A percentile compares a stretch with the other conserved stretches of the same genome.
Conservation (phyloP, 1,284 basidiomycete species). For the Cutaneotrichosporon arboriforme region DNA sequence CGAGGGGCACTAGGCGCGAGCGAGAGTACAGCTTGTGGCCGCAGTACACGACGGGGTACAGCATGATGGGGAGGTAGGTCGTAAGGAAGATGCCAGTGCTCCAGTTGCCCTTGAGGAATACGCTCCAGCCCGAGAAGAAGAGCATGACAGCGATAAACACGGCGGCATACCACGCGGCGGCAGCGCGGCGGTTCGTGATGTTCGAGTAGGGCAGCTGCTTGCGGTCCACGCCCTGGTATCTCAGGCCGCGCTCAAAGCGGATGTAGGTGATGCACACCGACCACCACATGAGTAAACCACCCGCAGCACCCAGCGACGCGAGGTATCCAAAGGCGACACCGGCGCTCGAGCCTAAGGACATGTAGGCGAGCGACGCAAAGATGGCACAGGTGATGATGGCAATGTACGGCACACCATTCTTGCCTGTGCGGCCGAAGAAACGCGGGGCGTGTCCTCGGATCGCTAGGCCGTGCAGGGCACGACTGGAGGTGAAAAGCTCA, state of each 20-base stretch:
- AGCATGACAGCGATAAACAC: slow-evolving; percentile 3
- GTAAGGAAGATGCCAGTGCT: slow-evolving; percentile 1
- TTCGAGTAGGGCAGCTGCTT: neutral
- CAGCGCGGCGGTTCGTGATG: neutral
- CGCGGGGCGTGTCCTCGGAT: slow-evolving; percentile 27
- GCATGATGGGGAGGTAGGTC: slow-evolving; percentile 8
- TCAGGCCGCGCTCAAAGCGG: slow-evolving; percentile 27
- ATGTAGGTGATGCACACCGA: slow-evolving; percentile 22
- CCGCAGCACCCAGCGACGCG: slow-evolving; percentile 55
- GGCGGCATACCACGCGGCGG: neutral
- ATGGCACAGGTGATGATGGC: slow-evolving; percentile 61
- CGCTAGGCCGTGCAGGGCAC: slow-evolving; percentile 31
- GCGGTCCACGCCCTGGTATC: slow-evolving; percentile 20
- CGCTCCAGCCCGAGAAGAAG: slow-evolving; percentile 10
- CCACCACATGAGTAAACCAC: slow-evolving; percentile 66
- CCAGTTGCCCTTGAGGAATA: slow-evolving; percentile 6
- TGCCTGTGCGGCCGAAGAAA: slow-evolving; percentile 20
- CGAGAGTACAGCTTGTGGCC: slow-evolving; percentile 6
- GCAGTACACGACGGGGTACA: slow-evolving; percentile 4
- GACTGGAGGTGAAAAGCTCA: slow-evolving; percentile 29
- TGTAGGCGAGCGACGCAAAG: slow-evolving; percentile 57
- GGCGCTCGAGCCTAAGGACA: slow-evolving; percentile 58
- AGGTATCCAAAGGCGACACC: slow-evolving; percentile 72
- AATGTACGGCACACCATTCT: slow-evolving; percentile 40
- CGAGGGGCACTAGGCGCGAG: neutral